A percentile compares a stretch with the other conserved stretches of the same genome.
phyloP scores from a whole-genome alignment of 2,329 filamentous ascomycete genomes.

The Bipolaris bicolor region DNA sequence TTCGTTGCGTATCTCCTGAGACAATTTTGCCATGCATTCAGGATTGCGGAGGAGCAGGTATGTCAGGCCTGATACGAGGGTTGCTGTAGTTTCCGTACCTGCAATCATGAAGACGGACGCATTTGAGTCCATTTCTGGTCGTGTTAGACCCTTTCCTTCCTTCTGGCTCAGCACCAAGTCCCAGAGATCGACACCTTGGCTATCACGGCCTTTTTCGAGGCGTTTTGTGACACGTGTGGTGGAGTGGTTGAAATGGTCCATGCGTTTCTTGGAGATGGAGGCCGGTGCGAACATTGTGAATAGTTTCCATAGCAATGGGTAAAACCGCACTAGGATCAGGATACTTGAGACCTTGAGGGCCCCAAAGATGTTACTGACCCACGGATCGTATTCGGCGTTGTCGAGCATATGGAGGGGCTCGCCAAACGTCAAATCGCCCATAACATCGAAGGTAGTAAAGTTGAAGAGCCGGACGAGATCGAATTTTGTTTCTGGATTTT shows the following conservation, averaged over 20 bases:
- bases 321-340: constrained; percentile 17
- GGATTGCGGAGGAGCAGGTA: constrained; percentile 45
- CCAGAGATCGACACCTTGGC: constrained; percentile 49
- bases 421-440: constrained; percentile 44
- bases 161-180: constrained; percentile 47
- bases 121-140: constrained; percentile 50
- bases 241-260: constrained; percentile 27
- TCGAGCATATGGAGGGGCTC: constrained; percentile 41
- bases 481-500: constrained; percentile 37
- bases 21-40: constrained; percentile 31
- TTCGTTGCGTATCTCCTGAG: constrained; percentile 36
- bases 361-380: constrained; percentile 32
- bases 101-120: constrained; percentile 50
- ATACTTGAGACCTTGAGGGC: constrained; percentile 21
- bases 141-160: constrained; percentile 33
- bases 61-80: constrained; percentile 47
- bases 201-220: constrained; percentile 33
- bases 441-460: constrained; percentile 44
- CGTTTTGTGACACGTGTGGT: constrained; percentile 37
- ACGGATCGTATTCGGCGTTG: constrained; percentile 31
- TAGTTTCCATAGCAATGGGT: constrained; percentile 12
- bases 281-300: constrained; percentile 16
- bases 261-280: constrained; percentile 17
- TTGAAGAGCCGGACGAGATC: constrained; percentile 45
- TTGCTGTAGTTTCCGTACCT: constrained; percentile 55